Percentiles rank a stretch among this genome's conserved stretches.
Conservation (phyloP, 2,329 filamentous ascomycete genomes). For the Zasmidium angulare region DNA sequence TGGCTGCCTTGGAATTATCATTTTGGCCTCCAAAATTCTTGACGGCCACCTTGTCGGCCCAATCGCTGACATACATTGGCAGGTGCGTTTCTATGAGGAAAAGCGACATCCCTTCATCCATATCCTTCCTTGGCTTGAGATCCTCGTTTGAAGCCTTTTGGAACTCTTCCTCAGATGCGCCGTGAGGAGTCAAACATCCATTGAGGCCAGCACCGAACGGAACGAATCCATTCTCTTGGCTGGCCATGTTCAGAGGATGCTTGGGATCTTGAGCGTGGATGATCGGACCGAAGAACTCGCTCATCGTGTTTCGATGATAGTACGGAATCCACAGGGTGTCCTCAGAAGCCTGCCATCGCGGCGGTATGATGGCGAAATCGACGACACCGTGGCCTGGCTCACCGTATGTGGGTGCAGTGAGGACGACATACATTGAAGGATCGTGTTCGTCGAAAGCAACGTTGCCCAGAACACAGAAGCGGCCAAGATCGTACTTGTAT, state of each 20-base stretch:
- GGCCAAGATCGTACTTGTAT: slow-evolving; percentile 57
- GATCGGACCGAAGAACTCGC: slow-evolving; percentile 62
- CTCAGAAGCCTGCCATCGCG: slow-evolving; percentile 66
- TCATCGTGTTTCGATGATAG: slow-evolving; percentile 67
- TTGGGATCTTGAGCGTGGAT: slow-evolving; percentile 57
- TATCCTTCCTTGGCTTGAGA: slow-evolving; percentile 13
- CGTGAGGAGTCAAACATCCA: slow-evolving; percentile 15
- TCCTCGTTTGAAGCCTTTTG: slow-evolving; percentile 13
- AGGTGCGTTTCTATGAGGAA: slow-evolving; percentile 19
- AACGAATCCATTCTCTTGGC: slow-evolving; percentile 5
- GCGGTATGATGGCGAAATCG: slow-evolving; percentile 70
- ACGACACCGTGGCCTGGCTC: slow-evolving; percentile 55
- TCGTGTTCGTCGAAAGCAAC: slow-evolving; percentile 63
- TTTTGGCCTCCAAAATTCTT: slow-evolving; percentile 6
- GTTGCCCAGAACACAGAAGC: slow-evolving; percentile 56
- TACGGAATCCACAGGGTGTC: slow-evolving; percentile 71
- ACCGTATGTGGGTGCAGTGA: slow-evolving; percentile 56
- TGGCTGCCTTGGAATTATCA: neutral
- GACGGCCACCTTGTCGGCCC: slow-evolving; percentile 13
- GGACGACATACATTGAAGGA: slow-evolving; percentile 64
- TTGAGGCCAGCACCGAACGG: slow-evolving; percentile 18
- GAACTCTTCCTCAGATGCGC: slow-evolving; percentile 13
- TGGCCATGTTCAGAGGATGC: slow-evolving; percentile 22
- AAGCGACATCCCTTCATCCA: slow-evolving; percentile 10
- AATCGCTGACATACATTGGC: slow-evolving; percentile 16